These are phyloP conservation scores for Jaltomata sinuosa DNA, from an alignment of 257 asterid species.

Conservation along the genomic window DNA sequence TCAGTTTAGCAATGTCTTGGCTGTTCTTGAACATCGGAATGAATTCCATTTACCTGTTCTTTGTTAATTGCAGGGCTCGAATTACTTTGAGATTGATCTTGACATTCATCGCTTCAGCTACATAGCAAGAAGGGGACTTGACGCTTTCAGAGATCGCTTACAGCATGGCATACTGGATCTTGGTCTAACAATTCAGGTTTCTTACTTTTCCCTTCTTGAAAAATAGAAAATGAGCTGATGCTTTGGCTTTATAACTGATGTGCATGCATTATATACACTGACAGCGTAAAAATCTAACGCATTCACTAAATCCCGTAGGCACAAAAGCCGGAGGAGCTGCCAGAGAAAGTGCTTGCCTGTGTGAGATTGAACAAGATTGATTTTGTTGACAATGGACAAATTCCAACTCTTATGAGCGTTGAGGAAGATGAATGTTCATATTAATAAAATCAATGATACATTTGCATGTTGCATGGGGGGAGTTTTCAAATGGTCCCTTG, in stretches of 20 bases:
- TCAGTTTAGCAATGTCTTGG: neutral
- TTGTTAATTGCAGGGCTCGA: conserved; percentile 43
- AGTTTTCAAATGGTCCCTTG: conserved; percentile 2
- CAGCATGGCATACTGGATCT: conserved; percentile 59
- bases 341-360: conserved; percentile 69
- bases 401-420: conserved; percentile 56
- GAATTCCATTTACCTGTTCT: neutral
- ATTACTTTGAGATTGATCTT: conserved; percentile 83
- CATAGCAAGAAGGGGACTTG: conserved; percentile 86
- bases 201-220: neutral
- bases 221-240: neutral
- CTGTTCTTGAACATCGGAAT: neutral
- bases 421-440: conserved; percentile 11
- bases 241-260: neutral
- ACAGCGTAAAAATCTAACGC: neutral
- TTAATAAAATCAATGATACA: neutral
- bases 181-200: conserved; percentile 84
- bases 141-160: conserved; percentile 69
- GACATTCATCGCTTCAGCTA: conserved; percentile 89
- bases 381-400: conserved; percentile 67
- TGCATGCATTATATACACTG: neutral
- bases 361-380: conserved; percentile 70
- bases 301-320: conserved; percentile 32
- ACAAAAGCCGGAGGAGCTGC: conserved; percentile 79
- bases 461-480: neutral